Base-by-base conservation (phyloP, 2,329 filamentous ascomycete genomes). In the Neospermospora avenae region DNA sequence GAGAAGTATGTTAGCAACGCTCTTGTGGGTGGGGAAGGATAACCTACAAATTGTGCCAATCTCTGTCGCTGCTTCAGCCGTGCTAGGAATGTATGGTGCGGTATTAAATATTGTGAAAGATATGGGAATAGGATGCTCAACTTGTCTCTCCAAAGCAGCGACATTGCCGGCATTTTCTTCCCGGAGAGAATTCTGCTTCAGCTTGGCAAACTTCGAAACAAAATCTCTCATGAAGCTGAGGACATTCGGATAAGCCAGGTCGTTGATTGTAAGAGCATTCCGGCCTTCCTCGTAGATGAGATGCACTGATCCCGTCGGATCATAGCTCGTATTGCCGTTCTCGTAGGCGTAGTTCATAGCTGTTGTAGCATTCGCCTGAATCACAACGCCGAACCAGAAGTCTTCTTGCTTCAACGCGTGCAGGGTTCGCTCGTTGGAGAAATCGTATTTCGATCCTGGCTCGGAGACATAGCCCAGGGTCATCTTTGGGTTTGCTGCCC, bases 41-140 rank as follows among this genome's bases (percentile, higher is more conserved):
- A 22, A 45, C 64, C 25, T 58, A 65, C 62, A 65, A 25, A 66
- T 66, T 6, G 64, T 65, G 2, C 64, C 62, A n/a, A 66, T 65
- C 49, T 65, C 62, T 16, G 62, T 66, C 11, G 64, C 63, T 1
- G 64, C 64, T 45, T 65, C 64, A 11, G 60, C 60, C 7, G 58
- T 66, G 18, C 53, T 61, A 16, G 64, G 64, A 11, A 48, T 42
- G n/a, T 56, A 60, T 25, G 60, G 63, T 6, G 58, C 64, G 20
- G 55, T 65, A 41, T 66, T 66, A 18, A 52, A 55, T 1, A 66
- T 24, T 1, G 58, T 54, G 28, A 57, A 65, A 5, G 57, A 37
- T 18, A 63, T 49, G 3, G 60, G 56, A 7, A 66, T 49, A 7
- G 63, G 57, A 18, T 25, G 60, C 24, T 55, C 54, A 16, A 55